Evolutionary conservation across 306 rosid genomes (phyloP).

Genomic region (Canavalia gladiata): DNA sequence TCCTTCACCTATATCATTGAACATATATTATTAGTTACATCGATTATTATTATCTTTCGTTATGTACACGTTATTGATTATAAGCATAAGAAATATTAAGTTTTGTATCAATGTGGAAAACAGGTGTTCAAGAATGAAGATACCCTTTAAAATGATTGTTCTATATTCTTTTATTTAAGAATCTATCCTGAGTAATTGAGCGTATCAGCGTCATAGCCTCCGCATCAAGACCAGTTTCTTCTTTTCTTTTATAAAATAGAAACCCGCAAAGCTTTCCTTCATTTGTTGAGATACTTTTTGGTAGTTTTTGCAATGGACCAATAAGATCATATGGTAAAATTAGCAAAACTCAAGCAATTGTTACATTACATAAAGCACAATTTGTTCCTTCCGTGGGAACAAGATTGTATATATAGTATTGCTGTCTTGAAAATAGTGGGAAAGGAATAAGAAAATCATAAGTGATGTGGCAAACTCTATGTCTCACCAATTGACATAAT

Average conservation of each 20-base stretch:
- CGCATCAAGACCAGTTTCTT: not conserved
- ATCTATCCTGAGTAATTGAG: not conserved
- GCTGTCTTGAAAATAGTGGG: not conserved
- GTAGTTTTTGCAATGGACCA: not conserved
- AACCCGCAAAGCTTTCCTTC: not conserved
- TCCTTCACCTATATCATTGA: not conserved
- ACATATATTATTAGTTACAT: not conserved
- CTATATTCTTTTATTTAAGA: not conserved
- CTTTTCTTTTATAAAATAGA: not conserved
- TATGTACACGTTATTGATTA: not conserved
- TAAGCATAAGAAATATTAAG: not conserved
- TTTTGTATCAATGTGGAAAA: not conserved
- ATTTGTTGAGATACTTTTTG: not conserved
- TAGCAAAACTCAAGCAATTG: not conserved
- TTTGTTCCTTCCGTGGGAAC: not conserved
- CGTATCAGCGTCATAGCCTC: not conserved
- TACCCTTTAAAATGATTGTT: not conserved
- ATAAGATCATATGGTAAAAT: not conserved
- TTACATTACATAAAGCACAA: not conserved
- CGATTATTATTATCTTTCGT: not conserved
- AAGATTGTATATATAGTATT: not conserved
- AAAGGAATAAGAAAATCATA: conserved; percentile 24
- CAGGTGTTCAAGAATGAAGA: not conserved
- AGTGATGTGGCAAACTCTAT: not conserved
- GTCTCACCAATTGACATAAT: conserved; percentile 23